A percentile compares a stretch with the other conserved stretches of the same genome.
These are phyloP conservation scores for Rhododendron henanense DNA, from an alignment of 148 eudicot species.

Conservation along the genomic window DNA sequence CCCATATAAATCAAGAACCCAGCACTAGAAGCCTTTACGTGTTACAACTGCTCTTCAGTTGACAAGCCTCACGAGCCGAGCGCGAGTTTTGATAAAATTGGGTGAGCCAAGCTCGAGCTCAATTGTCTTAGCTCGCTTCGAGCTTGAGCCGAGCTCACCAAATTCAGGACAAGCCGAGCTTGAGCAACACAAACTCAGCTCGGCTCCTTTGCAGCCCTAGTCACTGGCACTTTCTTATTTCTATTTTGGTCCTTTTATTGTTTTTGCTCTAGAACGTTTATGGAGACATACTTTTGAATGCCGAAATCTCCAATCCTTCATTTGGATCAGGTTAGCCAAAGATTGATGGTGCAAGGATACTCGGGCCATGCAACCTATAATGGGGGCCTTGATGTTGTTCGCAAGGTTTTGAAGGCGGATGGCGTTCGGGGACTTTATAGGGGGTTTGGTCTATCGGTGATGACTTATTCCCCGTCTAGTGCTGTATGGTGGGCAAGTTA, in stretches of 20 bases:
- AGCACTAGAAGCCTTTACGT: background rate
- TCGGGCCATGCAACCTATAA: constrained; percentile 84
- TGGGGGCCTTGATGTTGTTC: constrained; percentile 92
- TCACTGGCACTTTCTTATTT: background rate
- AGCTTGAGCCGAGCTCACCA: background rate
- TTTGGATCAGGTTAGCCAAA: constrained; percentile 76
- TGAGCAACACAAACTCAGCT: background rate
- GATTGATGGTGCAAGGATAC: constrained; percentile 99
- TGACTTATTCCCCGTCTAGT: constrained; percentile 94
- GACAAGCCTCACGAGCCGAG: background rate
- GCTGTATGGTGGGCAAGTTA: constrained; percentile 99
- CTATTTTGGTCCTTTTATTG: background rate
- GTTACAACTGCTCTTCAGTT: background rate
- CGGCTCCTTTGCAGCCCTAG: background rate
- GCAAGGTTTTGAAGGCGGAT: constrained; percentile 73
- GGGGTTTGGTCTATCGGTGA: constrained; percentile 90
- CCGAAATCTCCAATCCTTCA: background rate
- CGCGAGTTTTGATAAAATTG: background rate
- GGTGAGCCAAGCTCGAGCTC: background rate
- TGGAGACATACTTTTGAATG: background rate
- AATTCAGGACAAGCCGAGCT: background rate
- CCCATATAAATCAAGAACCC: background rate
- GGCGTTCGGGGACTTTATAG: constrained; percentile 90
- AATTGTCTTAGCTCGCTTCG: background rate
- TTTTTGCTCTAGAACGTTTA: background rate